Percentiles rank a stretch among this genome's conserved stretches.
phyloP scores from a whole-genome alignment of 768 basidiomycete species.

The Pholiota microspora region DNA sequence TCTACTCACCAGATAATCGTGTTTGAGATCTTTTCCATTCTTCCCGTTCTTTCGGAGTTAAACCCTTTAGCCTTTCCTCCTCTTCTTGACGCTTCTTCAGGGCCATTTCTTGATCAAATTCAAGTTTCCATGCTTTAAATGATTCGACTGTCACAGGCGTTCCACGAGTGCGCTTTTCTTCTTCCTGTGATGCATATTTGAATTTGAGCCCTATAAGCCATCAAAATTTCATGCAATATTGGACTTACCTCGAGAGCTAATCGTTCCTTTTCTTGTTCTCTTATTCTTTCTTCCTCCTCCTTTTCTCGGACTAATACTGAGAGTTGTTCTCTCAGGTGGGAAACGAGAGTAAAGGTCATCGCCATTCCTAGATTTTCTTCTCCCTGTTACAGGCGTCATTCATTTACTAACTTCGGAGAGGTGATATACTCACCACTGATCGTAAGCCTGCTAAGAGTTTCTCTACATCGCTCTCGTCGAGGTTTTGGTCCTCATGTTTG shows the following conservation, averaged over 20 bases:
- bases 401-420: not conserved
- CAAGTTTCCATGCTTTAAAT: slow-evolving; percentile 81
- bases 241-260: slow-evolving; percentile 66
- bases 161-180: slow-evolving; percentile 84
- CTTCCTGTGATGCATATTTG: slow-evolving; percentile 63
- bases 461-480: slow-evolving; percentile 57
- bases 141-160: slow-evolving; percentile 86
- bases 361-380: slow-evolving; percentile 92
- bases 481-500: slow-evolving; percentile 54
- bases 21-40: slow-evolving; percentile 66
- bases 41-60: slow-evolving; percentile 82
- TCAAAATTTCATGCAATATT: slow-evolving; percentile 12
- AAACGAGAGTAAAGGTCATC: slow-evolving; percentile 95
- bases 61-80: slow-evolving; percentile 65
- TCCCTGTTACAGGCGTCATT: slow-evolving; percentile 42
- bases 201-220: too few species aligned
- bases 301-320: slow-evolving; percentile 60
- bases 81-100: slow-evolving; percentile 65
- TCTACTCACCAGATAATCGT: slow-evolving; percentile 64
- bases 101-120: slow-evolving; percentile 71
- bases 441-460: slow-evolving; percentile 55
- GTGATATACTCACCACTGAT: slow-evolving; percentile 45
- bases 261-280: slow-evolving; percentile 73
- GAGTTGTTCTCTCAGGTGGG: slow-evolving; percentile 78
- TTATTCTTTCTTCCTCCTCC: slow-evolving; percentile 50